Evolutionary conservation across 495 filamentous ascomycete genomes (phyloP).

Genomic region (Rhypophila decipiens): DNA sequence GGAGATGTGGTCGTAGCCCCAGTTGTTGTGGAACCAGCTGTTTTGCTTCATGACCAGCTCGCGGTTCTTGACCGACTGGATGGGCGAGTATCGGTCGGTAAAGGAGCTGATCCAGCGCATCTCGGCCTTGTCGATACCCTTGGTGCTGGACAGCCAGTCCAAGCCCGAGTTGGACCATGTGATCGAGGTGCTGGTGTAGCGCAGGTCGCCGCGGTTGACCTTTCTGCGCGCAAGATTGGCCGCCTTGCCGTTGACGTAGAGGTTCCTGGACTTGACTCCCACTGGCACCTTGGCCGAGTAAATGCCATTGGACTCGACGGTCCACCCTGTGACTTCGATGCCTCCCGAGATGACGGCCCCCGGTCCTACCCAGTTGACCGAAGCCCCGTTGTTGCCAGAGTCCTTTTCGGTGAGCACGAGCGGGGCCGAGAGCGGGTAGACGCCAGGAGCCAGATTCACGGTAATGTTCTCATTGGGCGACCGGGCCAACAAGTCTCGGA

Average conservation of each 20-base stretch:
- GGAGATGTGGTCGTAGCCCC: conserved; percentile 3
- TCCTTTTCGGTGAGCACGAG: conserved; percentile 4
- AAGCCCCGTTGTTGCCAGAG: conserved; percentile 1
- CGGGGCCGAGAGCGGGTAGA: conserved; percentile 2
- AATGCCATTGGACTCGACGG: background rate
- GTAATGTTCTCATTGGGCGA: conserved; percentile 1
- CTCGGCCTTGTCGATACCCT: conserved; percentile 3
- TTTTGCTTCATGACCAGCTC: conserved; percentile 8
- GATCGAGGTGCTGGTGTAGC: conserved; percentile 3
- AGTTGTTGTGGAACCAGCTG: conserved; percentile 5
- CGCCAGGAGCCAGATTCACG: conserved; percentile 2
- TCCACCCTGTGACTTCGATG: conserved; percentile 4
- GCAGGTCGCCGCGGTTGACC: conserved; percentile 6
- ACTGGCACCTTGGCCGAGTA: conserved; percentile 6
- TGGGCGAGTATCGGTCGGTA: conserved; percentile 5
- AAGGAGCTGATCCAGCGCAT: conserved; percentile 9
- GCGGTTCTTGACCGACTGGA: conserved; percentile 1
- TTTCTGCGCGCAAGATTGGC: conserved; percentile 7
- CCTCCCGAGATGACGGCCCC: conserved; percentile 5
- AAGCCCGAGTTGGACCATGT: conserved; percentile 3
- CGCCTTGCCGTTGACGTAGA: conserved; percentile 10
- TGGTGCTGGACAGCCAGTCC: conserved; percentile 1
- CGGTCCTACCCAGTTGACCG: conserved; percentile 1
- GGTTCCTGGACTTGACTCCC: conserved; percentile 5
- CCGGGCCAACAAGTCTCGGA: background rate